A percentile compares a stretch with the other conserved stretches of the same genome.
Evolutionary conservation across 1,139 yeast genomes (phyloP).

Genomic region (Saccharomycopsis crataegensis): DNA sequence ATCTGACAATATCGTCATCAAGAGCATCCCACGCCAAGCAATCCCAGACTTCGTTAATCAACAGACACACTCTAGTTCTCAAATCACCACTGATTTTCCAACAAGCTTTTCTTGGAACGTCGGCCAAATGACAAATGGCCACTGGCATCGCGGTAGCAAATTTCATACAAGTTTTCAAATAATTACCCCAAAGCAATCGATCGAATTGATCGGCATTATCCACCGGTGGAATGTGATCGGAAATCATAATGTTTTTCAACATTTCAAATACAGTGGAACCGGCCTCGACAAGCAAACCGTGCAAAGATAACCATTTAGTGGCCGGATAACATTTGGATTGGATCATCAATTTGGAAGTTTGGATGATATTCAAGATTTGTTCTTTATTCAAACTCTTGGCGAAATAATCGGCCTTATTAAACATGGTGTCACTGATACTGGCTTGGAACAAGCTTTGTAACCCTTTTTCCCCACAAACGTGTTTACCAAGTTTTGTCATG

Average conservation of each 20-base stretch:
- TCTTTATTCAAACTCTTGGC: conserved; percentile 27
- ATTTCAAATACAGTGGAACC: conserved; percentile 51
- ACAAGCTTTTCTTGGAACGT: conserved; percentile 69
- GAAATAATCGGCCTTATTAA: conserved; percentile 30
- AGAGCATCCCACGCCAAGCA: conserved; percentile 63
- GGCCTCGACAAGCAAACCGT: conserved; percentile 55
- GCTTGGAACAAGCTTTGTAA: conserved; percentile 33
- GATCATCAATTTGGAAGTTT: conserved; percentile 51
- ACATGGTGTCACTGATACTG: conserved; percentile 32
- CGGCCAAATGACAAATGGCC: conserved; percentile 56
- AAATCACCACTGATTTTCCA: conserved; percentile 56
- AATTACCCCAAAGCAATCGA: conserved; percentile 58
- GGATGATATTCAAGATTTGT: conserved; percentile 31
- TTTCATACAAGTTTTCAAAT: conserved; percentile 49
- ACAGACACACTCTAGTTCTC: conserved; percentile 49
- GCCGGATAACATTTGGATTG: conserved; percentile 59
- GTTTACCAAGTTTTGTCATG: conserved; percentile 46
- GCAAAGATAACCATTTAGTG: conserved; percentile 62
- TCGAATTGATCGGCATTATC: conserved; percentile 43
- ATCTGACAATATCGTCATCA: conserved; percentile 51
- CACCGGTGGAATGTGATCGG: conserved; percentile 48
- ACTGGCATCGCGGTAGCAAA: conserved; percentile 50
- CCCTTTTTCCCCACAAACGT: conserved; percentile 41
- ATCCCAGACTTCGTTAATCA: conserved; percentile 65
- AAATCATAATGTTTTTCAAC: conserved; percentile 46